Evolutionary conservation across 164 flowering plant genomes (phyloP).

Genomic region (Magnolia sinica): DNA sequence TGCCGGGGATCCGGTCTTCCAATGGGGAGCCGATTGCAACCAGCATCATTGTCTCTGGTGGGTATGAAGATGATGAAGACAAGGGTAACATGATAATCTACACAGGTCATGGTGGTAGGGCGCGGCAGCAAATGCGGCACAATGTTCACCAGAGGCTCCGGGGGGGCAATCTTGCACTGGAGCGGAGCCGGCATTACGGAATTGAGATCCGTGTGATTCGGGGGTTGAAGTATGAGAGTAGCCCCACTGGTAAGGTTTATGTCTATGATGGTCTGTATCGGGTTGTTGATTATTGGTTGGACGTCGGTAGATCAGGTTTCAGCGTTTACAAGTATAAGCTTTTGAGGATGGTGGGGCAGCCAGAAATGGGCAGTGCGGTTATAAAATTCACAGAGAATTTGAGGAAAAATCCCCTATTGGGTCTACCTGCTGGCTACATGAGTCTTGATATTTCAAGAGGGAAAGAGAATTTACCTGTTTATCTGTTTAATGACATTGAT

Average conservation of each 20-base stretch:
- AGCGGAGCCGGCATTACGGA: conserved; percentile 75
- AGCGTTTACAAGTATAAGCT: conserved; percentile 82
- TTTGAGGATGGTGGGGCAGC: conserved; percentile 64
- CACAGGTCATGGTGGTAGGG: conserved; percentile 86
- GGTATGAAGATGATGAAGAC: conserved; percentile 88
- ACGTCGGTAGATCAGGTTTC: conserved; percentile 84
- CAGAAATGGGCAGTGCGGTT: conserved; percentile 73
- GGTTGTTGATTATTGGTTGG: conserved; percentile 68
- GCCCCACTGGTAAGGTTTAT: conserved; percentile 54
- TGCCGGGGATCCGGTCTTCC: conserved; percentile 32
- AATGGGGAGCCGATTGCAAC: conserved; percentile 76
- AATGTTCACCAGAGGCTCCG: conserved; percentile 65
- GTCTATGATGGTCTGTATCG: conserved; percentile 89
- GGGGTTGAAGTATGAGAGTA: conserved; percentile 55
- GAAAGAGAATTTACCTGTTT: conserved; percentile 64
- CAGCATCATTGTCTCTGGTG: conserved; percentile 83
- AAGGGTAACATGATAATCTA: conserved; percentile 65
- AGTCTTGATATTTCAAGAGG: conserved; percentile 60
- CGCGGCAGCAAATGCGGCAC: conserved; percentile 35
- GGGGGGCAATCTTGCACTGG: conserved; percentile 84
- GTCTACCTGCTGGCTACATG: conserved; percentile 59
- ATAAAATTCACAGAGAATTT: conserved; percentile 54
- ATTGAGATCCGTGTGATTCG: conserved; percentile 85
- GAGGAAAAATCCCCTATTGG: conserved; percentile 40
- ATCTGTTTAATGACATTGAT: conserved; percentile 76